Percentiles rank a stretch among this genome's conserved stretches.
These are phyloP conservation scores for Pisolithus orientalis DNA, from an alignment of 768 basidiomycete species.

Conservation along the genomic window DNA sequence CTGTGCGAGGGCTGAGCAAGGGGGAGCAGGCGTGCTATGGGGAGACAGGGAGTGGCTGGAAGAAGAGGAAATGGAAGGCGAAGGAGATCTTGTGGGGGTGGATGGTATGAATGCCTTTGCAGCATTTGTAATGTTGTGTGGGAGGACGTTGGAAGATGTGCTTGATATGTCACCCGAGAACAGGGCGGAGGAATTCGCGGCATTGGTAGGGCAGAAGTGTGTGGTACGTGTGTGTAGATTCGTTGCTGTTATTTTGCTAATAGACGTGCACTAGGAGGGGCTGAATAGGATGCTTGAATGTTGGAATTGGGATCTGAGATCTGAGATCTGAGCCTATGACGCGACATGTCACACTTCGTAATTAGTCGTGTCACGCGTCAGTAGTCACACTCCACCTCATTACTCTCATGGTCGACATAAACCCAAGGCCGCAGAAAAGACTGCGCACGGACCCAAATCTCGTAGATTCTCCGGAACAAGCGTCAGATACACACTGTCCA, in stretches of 20 bases:
- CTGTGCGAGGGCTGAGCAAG: constrained; percentile 36
- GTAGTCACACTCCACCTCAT: constrained; percentile 1
- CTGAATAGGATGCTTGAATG: not conserved
- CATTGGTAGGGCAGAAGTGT: constrained; percentile 15
- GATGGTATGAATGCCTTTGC: constrained; percentile 68
- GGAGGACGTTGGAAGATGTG: no score
- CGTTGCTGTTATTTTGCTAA: no score
- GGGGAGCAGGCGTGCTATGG: constrained; percentile 42
- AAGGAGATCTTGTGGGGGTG: constrained; percentile 47
- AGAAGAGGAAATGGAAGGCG: constrained; percentile 51
- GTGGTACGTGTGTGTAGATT: no score
- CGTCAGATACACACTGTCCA: not conserved
- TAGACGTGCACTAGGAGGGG: no score
- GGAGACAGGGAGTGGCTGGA: constrained; percentile 58
- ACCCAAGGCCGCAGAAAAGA: constrained; percentile 32
- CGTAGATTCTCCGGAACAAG: not conserved
- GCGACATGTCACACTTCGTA: constrained; percentile 25
- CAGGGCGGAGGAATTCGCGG: no score
- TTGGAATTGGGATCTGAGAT: constrained; percentile 56
- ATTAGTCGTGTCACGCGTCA: constrained; percentile 21
- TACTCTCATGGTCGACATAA: constrained; percentile 18
- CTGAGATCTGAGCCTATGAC: constrained; percentile 38
- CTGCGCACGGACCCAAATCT: constrained; percentile 15
- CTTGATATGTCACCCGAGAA: no score
- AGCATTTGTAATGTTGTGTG: constrained; percentile 44